phyloP scores from a whole-genome alignment of 257 asterid species.

The Catharanthus roseus region DNA sequence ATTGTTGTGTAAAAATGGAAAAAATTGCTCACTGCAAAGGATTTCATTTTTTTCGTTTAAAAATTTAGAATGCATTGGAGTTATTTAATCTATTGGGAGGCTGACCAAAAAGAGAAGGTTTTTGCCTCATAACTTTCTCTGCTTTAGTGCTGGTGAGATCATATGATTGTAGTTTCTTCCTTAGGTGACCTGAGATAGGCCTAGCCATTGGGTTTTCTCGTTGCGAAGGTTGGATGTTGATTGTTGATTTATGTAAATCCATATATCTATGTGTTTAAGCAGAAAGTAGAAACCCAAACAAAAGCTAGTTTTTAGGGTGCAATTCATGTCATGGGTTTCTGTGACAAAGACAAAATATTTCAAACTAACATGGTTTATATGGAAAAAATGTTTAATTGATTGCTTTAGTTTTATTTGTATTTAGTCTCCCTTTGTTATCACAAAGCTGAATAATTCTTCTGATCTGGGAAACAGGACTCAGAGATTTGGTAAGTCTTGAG shows the following conservation, averaged over 20 bases:
- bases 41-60: too few species aligned
- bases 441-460: too few species aligned
- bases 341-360: not conserved
- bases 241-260: not conserved
- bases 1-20: not conserved
- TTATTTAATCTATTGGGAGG: not conserved
- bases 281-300: not conserved
- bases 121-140: not conserved
- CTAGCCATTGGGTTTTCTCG: not conserved
- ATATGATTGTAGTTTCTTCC: too few species aligned
- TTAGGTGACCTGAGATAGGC: too few species aligned
- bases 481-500: too few species aligned
- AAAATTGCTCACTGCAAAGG: too few species aligned
- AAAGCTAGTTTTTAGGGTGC: not conserved
- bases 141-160: too few species aligned
- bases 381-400: not conserved
- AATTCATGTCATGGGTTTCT: too few species aligned
- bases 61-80: not conserved
- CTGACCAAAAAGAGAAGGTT: not conserved
- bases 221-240: not conserved
- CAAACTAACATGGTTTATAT: not conserved
- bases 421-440: not conserved
- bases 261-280: not conserved
- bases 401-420: not conserved
- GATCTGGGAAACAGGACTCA: too few species aligned